Percentiles rank a stretch among this genome's conserved stretches.
Evolutionary conservation across 495 filamentous ascomycete species (phyloP).

Genomic region (Massariosphaeria phaeospora): DNA sequence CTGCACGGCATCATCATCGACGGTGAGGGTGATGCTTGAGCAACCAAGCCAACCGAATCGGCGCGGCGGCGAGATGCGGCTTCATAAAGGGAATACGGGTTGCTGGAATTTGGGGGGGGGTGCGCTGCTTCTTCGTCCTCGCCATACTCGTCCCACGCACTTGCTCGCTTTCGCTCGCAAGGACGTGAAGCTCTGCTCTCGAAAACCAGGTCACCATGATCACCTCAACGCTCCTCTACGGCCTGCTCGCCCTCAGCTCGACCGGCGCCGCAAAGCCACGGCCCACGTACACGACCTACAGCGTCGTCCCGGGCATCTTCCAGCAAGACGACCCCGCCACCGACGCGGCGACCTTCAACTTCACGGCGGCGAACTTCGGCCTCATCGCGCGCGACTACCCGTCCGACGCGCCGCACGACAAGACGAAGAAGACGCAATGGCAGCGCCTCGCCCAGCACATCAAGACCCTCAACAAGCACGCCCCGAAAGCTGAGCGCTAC

Average conservation of each 20-base stretch:
- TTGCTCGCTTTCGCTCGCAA: too few relatives aligned
- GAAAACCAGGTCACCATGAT: not conserved
- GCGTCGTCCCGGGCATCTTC: conserved; percentile 64
- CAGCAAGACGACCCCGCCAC: conserved; percentile 63
- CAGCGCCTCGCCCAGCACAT: conserved; percentile 35
- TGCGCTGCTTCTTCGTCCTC: too few relatives aligned
- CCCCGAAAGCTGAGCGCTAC: conserved; percentile 25
- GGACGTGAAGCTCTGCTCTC: too few relatives aligned
- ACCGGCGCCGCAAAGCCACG: not conserved
- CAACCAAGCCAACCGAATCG: too few relatives aligned
- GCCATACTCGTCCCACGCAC: too few relatives aligned
- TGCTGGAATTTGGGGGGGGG: too few relatives aligned
- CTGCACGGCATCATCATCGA: too few relatives aligned
- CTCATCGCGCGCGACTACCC: conserved; percentile 33
- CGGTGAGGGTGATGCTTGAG: too few relatives aligned
- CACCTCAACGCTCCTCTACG: not conserved
- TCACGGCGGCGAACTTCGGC: conserved; percentile 34
- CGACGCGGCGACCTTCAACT: conserved; percentile 60
- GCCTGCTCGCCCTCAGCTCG: not conserved
- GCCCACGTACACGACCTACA: conserved; percentile 49
- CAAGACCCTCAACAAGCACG: conserved; percentile 14
- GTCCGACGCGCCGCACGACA: conserved; percentile 21
- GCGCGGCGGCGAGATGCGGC: too few relatives aligned
- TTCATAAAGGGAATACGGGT: too few relatives aligned
- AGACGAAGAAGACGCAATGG: conserved; percentile 34